phyloP scores from a whole-genome alignment of 345 rosid species.

The Dipteronia dyeriana region DNA sequence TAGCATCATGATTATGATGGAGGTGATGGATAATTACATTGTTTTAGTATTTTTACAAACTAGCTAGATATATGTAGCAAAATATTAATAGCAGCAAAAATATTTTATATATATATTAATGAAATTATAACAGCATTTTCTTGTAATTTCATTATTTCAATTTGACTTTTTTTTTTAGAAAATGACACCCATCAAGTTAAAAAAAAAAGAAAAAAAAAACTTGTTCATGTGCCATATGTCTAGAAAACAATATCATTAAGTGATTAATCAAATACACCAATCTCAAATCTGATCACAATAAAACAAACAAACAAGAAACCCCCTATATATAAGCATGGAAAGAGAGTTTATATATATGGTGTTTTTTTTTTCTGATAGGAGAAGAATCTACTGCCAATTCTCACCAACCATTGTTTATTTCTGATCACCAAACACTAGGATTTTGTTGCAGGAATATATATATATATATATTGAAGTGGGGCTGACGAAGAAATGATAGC shows the following conservation, averaged over 20 bases:
- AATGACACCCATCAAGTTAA: not conserved
- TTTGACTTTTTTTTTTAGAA: not conserved
- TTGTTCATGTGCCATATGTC: constrained; percentile 8
- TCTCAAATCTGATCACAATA: not conserved
- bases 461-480: not conserved
- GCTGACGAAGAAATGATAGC: not conserved
- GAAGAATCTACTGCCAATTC: too few relatives aligned
- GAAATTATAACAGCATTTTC: too few relatives aligned
- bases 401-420: too few relatives aligned
- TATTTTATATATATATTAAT: too few relatives aligned
- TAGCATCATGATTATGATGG: not conserved
- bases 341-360: too few relatives aligned
- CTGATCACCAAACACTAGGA: too few relatives aligned
- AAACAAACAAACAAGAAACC: constrained; percentile 1
- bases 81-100: not conserved
- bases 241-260: not conserved
- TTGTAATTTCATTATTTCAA: too few relatives aligned
- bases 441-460: too few relatives aligned
- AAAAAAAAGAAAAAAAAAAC: not conserved
- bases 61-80: too few relatives aligned
- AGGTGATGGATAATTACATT: not conserved
- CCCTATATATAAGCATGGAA: not conserved
- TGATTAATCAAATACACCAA: not conserved
- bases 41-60: too few relatives aligned
- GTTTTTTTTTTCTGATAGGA: too few relatives aligned